Conservation (phyloP, 2,329 filamentous ascomycete species). For the Botryosphaeria dothidea region DNA sequence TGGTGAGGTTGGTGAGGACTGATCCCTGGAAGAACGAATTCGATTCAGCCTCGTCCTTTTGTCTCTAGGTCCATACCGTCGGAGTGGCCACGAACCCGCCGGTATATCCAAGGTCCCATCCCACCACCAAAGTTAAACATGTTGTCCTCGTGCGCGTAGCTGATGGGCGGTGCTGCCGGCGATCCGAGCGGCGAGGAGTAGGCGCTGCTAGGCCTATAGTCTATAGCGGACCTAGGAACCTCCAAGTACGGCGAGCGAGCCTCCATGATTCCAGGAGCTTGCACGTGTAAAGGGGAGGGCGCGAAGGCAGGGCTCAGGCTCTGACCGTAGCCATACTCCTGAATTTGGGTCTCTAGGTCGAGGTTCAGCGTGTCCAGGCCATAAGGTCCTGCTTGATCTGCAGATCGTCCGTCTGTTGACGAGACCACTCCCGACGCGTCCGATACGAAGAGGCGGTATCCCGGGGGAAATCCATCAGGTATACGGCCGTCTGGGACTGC, state of each 20-base stretch:
- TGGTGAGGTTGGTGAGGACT: constrained; percentile 22
- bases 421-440: constrained; percentile 39
- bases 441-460: constrained; percentile 46
- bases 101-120: constrained; percentile 41
- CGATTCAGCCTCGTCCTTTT: constrained; percentile 37
- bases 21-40: constrained; percentile 39
- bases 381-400: constrained; percentile 38
- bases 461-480: constrained; percentile 49
- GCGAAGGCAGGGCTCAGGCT: constrained; percentile 54
- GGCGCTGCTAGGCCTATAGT: constrained; percentile 31
- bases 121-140: constrained; percentile 37
- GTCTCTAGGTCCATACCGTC: constrained; percentile 43
- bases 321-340: constrained; percentile 41
- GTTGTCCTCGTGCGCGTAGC: constrained; percentile 42
- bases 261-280: constrained; percentile 36
- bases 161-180: constrained; percentile 34
- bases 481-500: constrained; percentile 45
- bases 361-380: constrained; percentile 41
- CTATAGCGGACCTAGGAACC: constrained; percentile 42
- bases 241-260: constrained; percentile 47
- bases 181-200: constrained; percentile 40
- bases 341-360: constrained; percentile 42
- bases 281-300: constrained; percentile 46
- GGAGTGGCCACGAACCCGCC: constrained; percentile 46
- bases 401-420: constrained; percentile 36